phyloP scores from a whole-genome alignment of 805 yeast species.

The Saccharomycopsis selenospora region DNA sequence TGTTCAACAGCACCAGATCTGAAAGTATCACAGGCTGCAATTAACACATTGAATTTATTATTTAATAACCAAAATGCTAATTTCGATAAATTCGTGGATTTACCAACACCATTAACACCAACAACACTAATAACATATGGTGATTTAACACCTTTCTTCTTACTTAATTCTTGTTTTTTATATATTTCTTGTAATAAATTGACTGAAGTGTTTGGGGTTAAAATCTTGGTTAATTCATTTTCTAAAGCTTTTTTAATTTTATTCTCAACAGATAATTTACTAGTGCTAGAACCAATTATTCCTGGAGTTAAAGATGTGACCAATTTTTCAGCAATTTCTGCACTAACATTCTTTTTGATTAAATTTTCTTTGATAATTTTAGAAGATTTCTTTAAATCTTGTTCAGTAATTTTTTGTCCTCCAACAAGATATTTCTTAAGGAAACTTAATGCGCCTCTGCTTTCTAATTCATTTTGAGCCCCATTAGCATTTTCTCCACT shows the following conservation, averaged over 20 bases:
- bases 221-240: constrained; percentile 59
- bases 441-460: constrained; percentile 47
- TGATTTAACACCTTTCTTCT: constrained; percentile 28
- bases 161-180: constrained; percentile 27
- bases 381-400: constrained; percentile 59
- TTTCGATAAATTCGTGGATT: constrained; percentile 90
- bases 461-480: background rate
- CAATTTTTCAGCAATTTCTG: constrained; percentile 72
- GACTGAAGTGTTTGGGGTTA: constrained; percentile 88
- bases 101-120: constrained; percentile 98
- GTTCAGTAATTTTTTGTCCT: constrained; percentile 55
- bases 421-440: constrained; percentile 51
- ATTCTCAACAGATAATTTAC: constrained; percentile 59
- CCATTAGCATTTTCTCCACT: constrained; percentile 2
- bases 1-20: constrained; percentile 99
- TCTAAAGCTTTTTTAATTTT: constrained; percentile 63
- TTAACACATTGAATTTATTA: constrained; percentile 75
- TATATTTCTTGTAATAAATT: constrained; percentile 80
- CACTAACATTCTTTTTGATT: constrained; percentile 83
- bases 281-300: constrained; percentile 65
- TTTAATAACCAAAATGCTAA: constrained; percentile 93
- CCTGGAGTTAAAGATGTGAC: constrained; percentile 63
- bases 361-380: constrained; percentile 66
- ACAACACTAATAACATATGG: constrained; percentile 97
- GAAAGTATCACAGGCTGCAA: constrained; percentile 97